phyloP scores from a whole-genome alignment of 805 yeast genomes.

The Candida incommunis region DNA sequence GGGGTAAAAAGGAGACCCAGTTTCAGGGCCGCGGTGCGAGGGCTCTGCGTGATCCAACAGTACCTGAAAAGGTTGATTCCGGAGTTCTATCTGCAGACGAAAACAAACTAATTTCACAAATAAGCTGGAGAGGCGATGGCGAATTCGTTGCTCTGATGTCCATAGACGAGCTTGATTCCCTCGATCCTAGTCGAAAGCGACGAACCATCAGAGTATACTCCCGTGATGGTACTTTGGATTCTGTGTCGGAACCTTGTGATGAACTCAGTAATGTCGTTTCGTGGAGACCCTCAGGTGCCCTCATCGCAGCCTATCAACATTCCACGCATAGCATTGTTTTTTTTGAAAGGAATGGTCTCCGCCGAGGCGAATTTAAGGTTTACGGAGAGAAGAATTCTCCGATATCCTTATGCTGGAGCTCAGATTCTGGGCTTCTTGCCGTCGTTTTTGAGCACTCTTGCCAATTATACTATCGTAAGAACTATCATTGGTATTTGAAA shows the following conservation, averaged over 20 bases:
- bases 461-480: constrained; percentile 84
- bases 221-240: constrained; percentile 58
- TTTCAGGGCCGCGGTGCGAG: constrained; percentile 88
- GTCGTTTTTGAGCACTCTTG: constrained; percentile 45
- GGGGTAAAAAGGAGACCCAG: constrained; percentile 97
- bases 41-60: constrained; percentile 70
- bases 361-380: constrained; percentile 74
- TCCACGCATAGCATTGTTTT: constrained; percentile 37
- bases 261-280: constrained; percentile 58
- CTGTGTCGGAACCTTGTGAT: constrained; percentile 83
- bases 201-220: constrained; percentile 74
- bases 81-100: constrained; percentile 55
- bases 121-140: constrained; percentile 96
- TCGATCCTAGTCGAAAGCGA: constrained; percentile 31
- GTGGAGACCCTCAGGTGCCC: constrained; percentile 87
- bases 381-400: constrained; percentile 30
- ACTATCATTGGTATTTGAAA: constrained; percentile 92
- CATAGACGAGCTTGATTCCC: constrained; percentile 32
- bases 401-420: constrained; percentile 57
- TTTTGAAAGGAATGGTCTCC: constrained; percentile 84
- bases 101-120: constrained; percentile 21
- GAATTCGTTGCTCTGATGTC: constrained; percentile 62
- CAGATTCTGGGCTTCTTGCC: constrained; percentile 65
- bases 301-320: constrained; percentile 73
- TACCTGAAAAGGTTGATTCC: constrained; percentile 53